phyloP scores from a whole-genome alignment of 2,329 filamentous ascomycete genomes.

The Colletotrichum paranaense region DNA sequence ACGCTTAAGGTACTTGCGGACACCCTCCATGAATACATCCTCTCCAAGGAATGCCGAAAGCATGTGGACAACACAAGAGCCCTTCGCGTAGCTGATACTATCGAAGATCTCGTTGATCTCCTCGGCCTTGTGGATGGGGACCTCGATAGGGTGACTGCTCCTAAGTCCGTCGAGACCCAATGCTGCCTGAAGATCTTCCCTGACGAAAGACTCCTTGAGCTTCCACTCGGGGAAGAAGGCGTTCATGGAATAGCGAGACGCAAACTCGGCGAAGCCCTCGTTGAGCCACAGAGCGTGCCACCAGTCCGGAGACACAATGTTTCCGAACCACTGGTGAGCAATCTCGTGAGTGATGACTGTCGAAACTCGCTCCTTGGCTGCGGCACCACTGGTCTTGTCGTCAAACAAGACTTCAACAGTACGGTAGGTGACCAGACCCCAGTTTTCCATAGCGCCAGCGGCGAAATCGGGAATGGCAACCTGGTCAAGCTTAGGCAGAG shows the following conservation, averaged over 20 bases:
- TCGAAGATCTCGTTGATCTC: conserved; percentile 99
- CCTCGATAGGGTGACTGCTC: conserved; percentile 96
- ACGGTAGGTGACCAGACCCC: conserved; percentile 95
- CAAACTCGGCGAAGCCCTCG: conserved; percentile 79
- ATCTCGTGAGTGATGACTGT: conserved; percentile 97
- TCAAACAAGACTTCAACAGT: conserved; percentile 92
- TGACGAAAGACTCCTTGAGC: conserved; percentile 96
- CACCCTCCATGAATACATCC: conserved; percentile 91
- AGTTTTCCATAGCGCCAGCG: conserved; percentile 92
- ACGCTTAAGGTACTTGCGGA: conserved; percentile 91
- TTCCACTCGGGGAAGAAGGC: conserved; percentile 98
- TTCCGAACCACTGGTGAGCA: conserved; percentile 98
- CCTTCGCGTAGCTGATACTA: conserved; percentile 97
- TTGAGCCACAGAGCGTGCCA: conserved; percentile 99
- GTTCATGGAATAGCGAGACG: conserved; percentile 80
- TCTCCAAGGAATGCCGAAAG: conserved; percentile 96
- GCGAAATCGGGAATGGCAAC: conserved; percentile 96
- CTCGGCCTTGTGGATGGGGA: conserved; percentile 93
- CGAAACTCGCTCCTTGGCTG: conserved; percentile 90
- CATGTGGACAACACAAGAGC: conserved; percentile 95
- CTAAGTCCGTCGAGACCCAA: conserved; percentile 89
- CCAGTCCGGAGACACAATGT: conserved; percentile 98
- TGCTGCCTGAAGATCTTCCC: conserved; percentile 89
- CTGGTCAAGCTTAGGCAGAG: conserved; percentile 95
- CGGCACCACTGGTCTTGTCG: conserved; percentile 89